phyloP scores from a whole-genome alignment of 106 monocot genomes.

The Posidonia australis region DNA sequence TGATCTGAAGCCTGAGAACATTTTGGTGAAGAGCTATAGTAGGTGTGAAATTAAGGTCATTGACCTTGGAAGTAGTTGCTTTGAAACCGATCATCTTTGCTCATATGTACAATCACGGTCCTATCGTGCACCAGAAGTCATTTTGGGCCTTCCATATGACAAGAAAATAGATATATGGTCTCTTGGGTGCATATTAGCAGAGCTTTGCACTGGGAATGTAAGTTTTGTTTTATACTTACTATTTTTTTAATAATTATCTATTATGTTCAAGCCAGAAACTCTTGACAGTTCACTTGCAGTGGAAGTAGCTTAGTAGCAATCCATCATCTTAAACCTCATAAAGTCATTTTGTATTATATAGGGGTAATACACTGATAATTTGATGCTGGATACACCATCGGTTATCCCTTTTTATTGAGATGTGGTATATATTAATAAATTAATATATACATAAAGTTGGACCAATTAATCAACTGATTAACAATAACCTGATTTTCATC shows the following conservation, averaged over 20 bases:
- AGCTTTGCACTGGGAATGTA: conserved; percentile 98
- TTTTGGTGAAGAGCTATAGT: conserved; percentile 97
- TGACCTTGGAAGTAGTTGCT: conserved; percentile 98
- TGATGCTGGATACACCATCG: no score
- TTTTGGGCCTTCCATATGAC: conserved; percentile 86
- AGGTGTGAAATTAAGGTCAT: conserved; percentile 98
- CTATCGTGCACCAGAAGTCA: conserved; percentile 98
- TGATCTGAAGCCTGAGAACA: conserved; percentile 98
- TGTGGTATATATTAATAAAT: no score
- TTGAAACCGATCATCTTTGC: conserved; percentile 97
- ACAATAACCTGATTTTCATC: no score
- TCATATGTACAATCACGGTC: conserved; percentile 98
- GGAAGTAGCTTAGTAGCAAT: no score
- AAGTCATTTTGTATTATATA: no score
- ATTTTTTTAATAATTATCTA: neutral
- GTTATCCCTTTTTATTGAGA: no score
- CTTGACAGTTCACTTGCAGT: no score
- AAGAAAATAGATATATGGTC: conserved; percentile 99
- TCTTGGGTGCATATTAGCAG: conserved; percentile 95
- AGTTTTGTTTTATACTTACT: conserved; percentile 16
- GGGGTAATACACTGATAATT: no score
- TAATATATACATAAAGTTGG: no score
- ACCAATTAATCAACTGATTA: no score
- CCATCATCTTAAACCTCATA: no score
- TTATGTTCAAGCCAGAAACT: neutral